Evolutionary conservation across 2,329 filamentous ascomycete species (phyloP), one percentile per base, ranked within the genome.

Genomic region (Talaromyces pinophilus): DNA sequence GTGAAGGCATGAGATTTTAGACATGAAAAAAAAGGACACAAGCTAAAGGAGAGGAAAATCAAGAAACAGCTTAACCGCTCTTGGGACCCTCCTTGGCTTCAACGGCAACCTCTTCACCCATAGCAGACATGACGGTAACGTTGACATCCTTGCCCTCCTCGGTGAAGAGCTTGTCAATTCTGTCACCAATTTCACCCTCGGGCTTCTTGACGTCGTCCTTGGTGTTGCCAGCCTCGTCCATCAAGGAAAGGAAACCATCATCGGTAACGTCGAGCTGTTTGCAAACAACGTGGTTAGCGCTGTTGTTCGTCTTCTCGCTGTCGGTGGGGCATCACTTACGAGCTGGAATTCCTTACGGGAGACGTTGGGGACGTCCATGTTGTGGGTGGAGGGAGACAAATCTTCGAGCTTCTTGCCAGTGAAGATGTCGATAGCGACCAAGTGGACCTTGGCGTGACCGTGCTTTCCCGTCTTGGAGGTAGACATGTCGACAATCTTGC

Each of bases 381-480:
- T 89, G 84, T 90, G 88, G 87, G 95, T 99, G 81, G 95, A 99
- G 75, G 95, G 95, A 83, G 90, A 97, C 71, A 99, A 89, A 86
- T 99, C 96, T 87, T 99, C 95, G 74, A 97, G 88, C 90, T 99
- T 99, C 92, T 97, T 99, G 88, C 87, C 87, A 73, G 93, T 99
- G 90, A 99, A 99, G 87, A 99, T 98, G 83, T 99, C 95, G 82
- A 96, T 89, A 80, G 93, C 95, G 79, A 97, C 91, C 77, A 99
- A 86, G 86, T 99, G 94, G 82, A 99, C 95, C 90, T 99, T 99
- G 85, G 95, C 95, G 92, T 99, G 96, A 83, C 95, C 95, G 91
- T 99, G 95, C 92, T 99, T 99, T 85, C 95, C 95, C 75, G 95
- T 99, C 93, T 99, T 99, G 83, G 95, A 99, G 86, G 95, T 99